These are phyloP conservation scores for Malus domestica DNA, from an alignment of 306 rosid species.

Conservation along the genomic window ASM211411v1 NC_041802.1:27990001-27990500, in stretches of 20 bases:
- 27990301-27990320: slow-evolving; percentile 84
- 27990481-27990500: background rate
- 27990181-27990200: background rate
- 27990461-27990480: background rate
- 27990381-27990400: slow-evolving; percentile 64
- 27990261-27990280: slow-evolving; percentile 13
- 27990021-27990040: slow-evolving; percentile 76
- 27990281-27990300: slow-evolving; percentile 91
- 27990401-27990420: background rate
- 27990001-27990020: slow-evolving; percentile 47
- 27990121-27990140: slow-evolving; percentile 69
- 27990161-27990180: background rate
- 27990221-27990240: background rate
- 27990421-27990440: slow-evolving; percentile 15
- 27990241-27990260: background rate
- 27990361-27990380: slow-evolving; percentile 65
- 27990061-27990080: slow-evolving; percentile 91
- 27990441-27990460: background rate
- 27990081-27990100: slow-evolving; percentile 73
- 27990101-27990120: slow-evolving; percentile 85
- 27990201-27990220: background rate
- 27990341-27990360: slow-evolving; percentile 78
- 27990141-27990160: background rate
- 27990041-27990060: slow-evolving; percentile 81
- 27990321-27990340: slow-evolving; percentile 79